Evolutionary conservation across 345 rosid genomes (phyloP).

Genomic region (Turritis glabra): DNA sequence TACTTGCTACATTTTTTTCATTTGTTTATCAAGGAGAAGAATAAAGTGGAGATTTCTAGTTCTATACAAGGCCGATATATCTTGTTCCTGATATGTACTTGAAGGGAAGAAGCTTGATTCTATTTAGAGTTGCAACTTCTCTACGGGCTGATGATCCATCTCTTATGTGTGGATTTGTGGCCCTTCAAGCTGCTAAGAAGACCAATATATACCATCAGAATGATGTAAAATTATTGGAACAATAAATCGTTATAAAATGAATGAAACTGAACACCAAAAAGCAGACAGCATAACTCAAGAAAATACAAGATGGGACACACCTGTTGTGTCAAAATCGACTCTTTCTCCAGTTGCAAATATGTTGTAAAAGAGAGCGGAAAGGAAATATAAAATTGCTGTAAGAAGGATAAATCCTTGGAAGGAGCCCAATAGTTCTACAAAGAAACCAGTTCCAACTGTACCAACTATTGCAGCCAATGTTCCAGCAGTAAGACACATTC

Average conservation of each 20-base stretch:
- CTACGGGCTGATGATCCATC: slow-evolving; percentile 24
- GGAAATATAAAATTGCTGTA: slow-evolving; percentile 65
- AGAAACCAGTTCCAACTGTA: slow-evolving; percentile 94
- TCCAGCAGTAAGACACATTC: slow-evolving; percentile 84
- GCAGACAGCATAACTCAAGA: not conserved
- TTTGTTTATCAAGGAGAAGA: slow-evolving; percentile 9
- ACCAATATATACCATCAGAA: not conserved
- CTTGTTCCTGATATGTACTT: slow-evolving; percentile 27
- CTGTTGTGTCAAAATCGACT: slow-evolving; percentile 63
- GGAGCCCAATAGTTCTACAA: slow-evolving; percentile 84
- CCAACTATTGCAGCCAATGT: slow-evolving; percentile 91
- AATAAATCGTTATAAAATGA: not conserved
- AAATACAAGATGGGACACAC: slow-evolving; percentile 36
- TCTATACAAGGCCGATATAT: slow-evolving; percentile 25
- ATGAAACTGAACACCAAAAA: not conserved
- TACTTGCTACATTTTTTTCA: not conserved
- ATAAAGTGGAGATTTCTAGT: slow-evolving; percentile 8
- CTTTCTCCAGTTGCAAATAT: slow-evolving; percentile 81
- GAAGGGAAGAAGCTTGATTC: not conserved
- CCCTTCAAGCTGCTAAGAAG: slow-evolving; percentile 26
- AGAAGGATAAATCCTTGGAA: slow-evolving; percentile 89
- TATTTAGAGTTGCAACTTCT: slow-evolving; percentile 7
- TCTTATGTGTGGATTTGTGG: not conserved
- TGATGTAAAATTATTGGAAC: not conserved
- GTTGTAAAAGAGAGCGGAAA: slow-evolving; percentile 74